Evolutionary conservation across 1,139 yeast species (phyloP), one percentile per base, ranked within the genome.

Genomic region (Protomyces inundatus): DNA sequence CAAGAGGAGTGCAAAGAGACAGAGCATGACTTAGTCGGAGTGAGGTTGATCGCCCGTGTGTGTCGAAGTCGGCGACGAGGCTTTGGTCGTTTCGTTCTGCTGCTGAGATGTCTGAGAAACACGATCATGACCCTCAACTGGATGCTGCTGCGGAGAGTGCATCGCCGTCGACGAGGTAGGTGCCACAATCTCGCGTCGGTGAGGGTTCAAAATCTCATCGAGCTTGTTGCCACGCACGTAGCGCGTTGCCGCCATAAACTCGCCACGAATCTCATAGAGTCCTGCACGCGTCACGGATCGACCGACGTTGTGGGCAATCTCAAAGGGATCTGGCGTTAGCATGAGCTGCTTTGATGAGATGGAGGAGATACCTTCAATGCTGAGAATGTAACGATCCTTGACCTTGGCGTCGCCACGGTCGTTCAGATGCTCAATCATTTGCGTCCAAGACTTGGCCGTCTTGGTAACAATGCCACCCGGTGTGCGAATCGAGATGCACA

Each of bases 271-370:
- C 23, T 56, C 62, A 37, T 58, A 55, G 6, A 65, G 50, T 7
- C 62, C 65, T 32, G 62, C 53, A 4, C 61, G 54, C 35, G 61
- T 65, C 9, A 65, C 67, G 1, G 67, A 65, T 6, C 67, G 48
- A n/a, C 63, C 65, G 12, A 65, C 67, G 52, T 66, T 66, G 60
- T 66, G 67, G 32, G 66, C 55, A 40, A 61, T 66, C 39, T 66
- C 67, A 54, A 66, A 66, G 4, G 67, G 67, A 46, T 66, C 67
- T 14, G 57, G 67, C 2, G 23, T 23, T 23, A 23, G 23, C 23
- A 23, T 23, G 23, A 23, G 50, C 55, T 7, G 65, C 66, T 7
- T 40, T 39, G 14, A 63, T 23, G 51, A 64, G 50, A 9, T 67
- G 62, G 37, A 48, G 67, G 9, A n/a, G 42, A 10, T 37, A 10